Conservation (phyloP, 495 filamentous ascomycete genomes). For the Astrothelium subdiscretum region DNA sequence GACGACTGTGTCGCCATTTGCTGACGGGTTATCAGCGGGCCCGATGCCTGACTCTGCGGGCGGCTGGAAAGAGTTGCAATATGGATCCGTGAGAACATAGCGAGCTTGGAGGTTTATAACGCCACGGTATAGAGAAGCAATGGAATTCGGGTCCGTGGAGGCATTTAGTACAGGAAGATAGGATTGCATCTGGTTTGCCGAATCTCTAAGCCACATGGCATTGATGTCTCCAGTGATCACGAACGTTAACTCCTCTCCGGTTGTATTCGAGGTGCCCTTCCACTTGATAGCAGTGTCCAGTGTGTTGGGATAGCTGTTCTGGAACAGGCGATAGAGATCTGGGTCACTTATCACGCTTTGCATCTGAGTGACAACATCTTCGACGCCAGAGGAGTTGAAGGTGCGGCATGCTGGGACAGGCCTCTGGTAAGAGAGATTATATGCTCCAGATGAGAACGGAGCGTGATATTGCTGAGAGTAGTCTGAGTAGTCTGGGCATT, state of each 20-base stretch:
- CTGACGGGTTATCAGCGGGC: slow-evolving; percentile 38
- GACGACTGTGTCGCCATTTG: slow-evolving; percentile 33
- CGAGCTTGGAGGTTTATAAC: slow-evolving; percentile 56
- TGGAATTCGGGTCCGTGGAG: slow-evolving; percentile 34
- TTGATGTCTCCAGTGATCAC: slow-evolving; percentile 56
- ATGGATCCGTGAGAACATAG: slow-evolving; percentile 46
- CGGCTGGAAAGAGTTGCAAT: slow-evolving; percentile 56
- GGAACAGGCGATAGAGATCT: slow-evolving; percentile 53
- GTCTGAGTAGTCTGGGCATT: slow-evolving; percentile 29
- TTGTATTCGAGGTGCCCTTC: slow-evolving; percentile 44
- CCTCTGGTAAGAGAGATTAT: slow-evolving; percentile 44
- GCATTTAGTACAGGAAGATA: slow-evolving; percentile 48
- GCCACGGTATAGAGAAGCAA: slow-evolving; percentile 50
- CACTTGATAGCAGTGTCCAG: slow-evolving; percentile 57
- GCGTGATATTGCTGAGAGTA: slow-evolving; percentile 27
- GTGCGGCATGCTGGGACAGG: slow-evolving; percentile 47
- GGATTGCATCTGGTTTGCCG: slow-evolving; percentile 53
- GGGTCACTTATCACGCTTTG: slow-evolving; percentile 44
- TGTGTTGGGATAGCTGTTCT: slow-evolving; percentile 55
- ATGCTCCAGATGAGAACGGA: slow-evolving; percentile 27
- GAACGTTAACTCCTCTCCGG: slow-evolving; percentile 52
- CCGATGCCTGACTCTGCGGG: slow-evolving; percentile 41
- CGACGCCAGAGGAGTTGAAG: slow-evolving; percentile 45
- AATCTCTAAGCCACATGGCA: slow-evolving; percentile 62
- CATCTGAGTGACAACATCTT: slow-evolving; percentile 40